Conservation (phyloP, 257 asterid genomes). For the Solanum medicagineum region DNA sequence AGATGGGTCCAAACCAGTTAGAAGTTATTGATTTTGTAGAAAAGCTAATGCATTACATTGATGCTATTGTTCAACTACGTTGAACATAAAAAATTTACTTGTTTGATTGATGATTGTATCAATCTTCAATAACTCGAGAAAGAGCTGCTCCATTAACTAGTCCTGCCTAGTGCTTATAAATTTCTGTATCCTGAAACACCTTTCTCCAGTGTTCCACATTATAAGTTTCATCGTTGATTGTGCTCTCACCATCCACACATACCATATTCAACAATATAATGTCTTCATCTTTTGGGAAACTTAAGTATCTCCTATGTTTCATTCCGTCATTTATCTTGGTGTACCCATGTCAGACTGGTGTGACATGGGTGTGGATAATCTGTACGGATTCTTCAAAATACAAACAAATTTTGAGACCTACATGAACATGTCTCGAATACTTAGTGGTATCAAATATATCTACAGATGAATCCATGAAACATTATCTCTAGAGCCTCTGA, state of each 20-base stretch:
- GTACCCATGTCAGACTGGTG: not conserved
- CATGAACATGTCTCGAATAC: not conserved
- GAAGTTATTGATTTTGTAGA: not conserved
- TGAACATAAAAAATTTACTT: not conserved
- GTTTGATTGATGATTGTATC: not conserved
- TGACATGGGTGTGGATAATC: not conserved
- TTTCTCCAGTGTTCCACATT: not conserved
- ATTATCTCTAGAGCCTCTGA: not conserved
- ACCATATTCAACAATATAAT: not conserved
- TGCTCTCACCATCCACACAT: not conserved
- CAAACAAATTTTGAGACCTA: not conserved
- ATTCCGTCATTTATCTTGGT: not conserved
- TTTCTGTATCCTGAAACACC: not conserved
- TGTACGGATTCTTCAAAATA: not conserved
- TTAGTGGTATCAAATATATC: not conserved
- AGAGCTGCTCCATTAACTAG: not conserved
- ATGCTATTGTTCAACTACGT: not conserved
- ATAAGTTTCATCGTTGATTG: not conserved
- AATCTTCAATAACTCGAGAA: not conserved
- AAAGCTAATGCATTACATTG: not conserved
- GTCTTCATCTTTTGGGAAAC: not conserved
- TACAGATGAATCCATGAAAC: not conserved
- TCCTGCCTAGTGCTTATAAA: not conserved
- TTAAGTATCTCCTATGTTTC: not conserved
- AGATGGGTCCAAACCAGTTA: not conserved